phyloP scores from a whole-genome alignment of 208 protist species.

The Acanthamoeba healyi region DNA sequence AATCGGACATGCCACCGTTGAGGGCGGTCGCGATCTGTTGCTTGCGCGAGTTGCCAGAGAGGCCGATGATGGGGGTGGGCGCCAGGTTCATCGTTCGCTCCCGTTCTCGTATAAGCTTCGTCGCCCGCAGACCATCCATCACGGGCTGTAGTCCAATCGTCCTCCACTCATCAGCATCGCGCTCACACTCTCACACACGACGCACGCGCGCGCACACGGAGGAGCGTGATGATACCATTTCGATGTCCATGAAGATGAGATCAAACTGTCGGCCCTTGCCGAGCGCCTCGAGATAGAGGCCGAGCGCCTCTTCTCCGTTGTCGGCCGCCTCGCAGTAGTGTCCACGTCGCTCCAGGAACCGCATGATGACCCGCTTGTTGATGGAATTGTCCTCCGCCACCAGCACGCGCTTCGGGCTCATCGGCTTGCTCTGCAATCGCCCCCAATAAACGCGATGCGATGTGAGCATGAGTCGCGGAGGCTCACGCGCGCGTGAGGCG shows the following conservation, averaged over 20 bases:
- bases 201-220: neutral
- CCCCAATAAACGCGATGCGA: neutral
- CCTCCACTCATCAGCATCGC: neutral
- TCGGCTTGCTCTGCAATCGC: neutral
- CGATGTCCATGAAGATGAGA: constrained; percentile 28
- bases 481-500: neutral
- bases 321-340: constrained; percentile 29
- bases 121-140: neutral
- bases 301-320: constrained; percentile 4
- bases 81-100: neutral
- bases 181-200: neutral
- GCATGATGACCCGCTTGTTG: constrained; percentile 11
- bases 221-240: no score
- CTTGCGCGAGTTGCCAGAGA: constrained; percentile 9
- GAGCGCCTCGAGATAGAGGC: neutral
- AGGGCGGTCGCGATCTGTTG: neutral
- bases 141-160: neutral
- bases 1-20: neutral
- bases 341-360: neutral
- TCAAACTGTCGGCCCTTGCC: neutral
- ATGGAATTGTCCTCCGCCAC: constrained; percentile 22
- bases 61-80: neutral
- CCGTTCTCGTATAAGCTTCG: neutral
- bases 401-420: neutral
- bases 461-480: neutral